A percentile compares a stretch with the other conserved stretches of the same genome.
Conservation (phyloP, 2,329 filamentous ascomycete species). For the Penicillium thymicola region DNA sequence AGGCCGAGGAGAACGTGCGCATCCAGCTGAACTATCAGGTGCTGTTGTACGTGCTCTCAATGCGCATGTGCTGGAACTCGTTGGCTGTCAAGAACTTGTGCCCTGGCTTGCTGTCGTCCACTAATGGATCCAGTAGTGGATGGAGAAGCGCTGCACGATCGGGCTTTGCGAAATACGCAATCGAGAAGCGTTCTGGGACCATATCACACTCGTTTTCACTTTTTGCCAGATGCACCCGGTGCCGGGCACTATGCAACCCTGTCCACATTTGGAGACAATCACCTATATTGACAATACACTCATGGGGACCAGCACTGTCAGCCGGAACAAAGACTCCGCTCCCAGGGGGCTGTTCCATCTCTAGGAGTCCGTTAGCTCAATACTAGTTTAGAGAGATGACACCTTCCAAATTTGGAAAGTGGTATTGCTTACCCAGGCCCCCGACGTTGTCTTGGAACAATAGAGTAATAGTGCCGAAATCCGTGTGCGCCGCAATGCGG, state of each 20-base stretch:
- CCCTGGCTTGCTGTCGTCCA: not conserved
- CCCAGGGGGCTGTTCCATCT: not conserved
- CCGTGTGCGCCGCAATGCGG: not conserved
- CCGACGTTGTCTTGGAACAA: not conserved
- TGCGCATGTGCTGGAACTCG: not conserved
- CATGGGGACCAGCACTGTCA: not conserved
- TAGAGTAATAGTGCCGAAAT: not conserved
- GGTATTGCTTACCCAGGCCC: not conserved
- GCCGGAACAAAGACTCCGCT: not conserved
- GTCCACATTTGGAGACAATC: conserved; percentile 1
- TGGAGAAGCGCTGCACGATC: not conserved
- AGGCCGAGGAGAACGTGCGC: too few species aligned
- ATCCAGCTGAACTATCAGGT: not conserved
- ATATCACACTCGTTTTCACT: not conserved
- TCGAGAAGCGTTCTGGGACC: not conserved
- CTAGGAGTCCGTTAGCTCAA: not conserved
- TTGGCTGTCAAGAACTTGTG: not conserved
- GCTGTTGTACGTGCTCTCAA: not conserved
- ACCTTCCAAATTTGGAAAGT: not conserved
- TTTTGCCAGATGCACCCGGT: not conserved
- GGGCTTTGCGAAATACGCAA: not conserved
- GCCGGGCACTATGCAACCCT: not conserved
- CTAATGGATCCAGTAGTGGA: not conserved
- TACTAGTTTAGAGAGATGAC: not conserved
- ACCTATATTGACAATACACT: not conserved